These are phyloP conservation scores for Solanum dulcamara DNA, from an alignment of 257 asterid species.

Conservation along the genomic window DNA sequence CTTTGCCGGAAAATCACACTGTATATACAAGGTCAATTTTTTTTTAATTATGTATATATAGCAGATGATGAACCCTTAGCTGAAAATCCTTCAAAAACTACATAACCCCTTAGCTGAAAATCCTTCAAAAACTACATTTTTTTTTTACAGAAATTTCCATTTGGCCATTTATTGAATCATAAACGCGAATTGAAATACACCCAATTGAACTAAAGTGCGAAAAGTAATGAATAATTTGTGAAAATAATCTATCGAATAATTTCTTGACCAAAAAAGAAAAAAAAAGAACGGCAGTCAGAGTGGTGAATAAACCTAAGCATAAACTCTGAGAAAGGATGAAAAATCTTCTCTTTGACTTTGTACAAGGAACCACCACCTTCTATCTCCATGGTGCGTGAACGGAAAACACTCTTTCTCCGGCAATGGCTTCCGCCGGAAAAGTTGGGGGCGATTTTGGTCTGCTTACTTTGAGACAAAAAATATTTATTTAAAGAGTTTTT, in stretches of 20 bases:
- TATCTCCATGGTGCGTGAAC: slow-evolving; percentile 12
- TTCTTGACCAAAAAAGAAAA: no score
- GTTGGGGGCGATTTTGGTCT: background rate
- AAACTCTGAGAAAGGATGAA: slow-evolving; percentile 36
- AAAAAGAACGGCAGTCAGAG: background rate
- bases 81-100: background rate
- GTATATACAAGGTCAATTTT: background rate
- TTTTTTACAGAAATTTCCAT: background rate
- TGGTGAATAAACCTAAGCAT: slow-evolving; percentile 40
- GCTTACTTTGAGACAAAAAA: background rate
- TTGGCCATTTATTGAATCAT: background rate
- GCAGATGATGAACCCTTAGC: background rate
- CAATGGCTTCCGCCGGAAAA: background rate
- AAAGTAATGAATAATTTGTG: background rate
- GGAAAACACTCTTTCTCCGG: background rate
- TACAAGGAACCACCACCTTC: slow-evolving; percentile 9
- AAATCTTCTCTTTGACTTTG: slow-evolving; percentile 11
- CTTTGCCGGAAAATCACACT: background rate
- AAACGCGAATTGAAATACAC: background rate
- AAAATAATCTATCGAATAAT: no score
- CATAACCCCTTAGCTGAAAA: background rate
- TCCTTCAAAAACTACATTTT: background rate
- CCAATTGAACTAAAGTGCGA: background rate
- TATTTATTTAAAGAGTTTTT: background rate
- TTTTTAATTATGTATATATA: background rate